Base-by-base conservation (phyloP, 2,329 filamentous ascomycete genomes). In the Gnomoniopsis smithogilvyi region DNA sequence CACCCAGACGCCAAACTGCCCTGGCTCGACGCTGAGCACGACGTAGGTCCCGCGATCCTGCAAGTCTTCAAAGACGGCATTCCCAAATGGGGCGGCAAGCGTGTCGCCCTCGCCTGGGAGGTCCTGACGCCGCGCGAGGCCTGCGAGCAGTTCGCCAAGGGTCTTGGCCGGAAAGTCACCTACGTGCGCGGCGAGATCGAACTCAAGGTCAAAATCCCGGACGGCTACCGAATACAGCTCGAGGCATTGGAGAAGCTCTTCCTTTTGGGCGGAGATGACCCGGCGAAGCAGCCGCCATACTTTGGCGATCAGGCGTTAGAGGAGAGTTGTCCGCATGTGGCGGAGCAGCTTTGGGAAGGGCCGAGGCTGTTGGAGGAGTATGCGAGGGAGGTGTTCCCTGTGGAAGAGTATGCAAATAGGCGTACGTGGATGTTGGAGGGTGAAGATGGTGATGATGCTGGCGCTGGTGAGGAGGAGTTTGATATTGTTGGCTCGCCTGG, bases 51-150 rank as follows among this genome's bases (percentile, higher is more conserved):
- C 1, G 91, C 94, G 2, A 85, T 98, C 50, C 79, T 96, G 58
- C 94, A 98, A 71, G 88, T 98, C 58, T 94, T 98, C 81, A 98
- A 97, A 74, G 93, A 98, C 71, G 94, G 94, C 1, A 83, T 90
- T 6, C 80, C 82, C 64, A 92, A 91, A 73, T 98, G 94, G 93
- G 87, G 88, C n/a, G 80, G 79, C 54, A 78, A 82, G 68, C 78
- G 93, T 60, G 91, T 98, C 63, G 91, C 93, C 17, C 81, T 98
- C 51, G 92, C 94, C 3, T 98, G 96, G 72, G 92, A 96, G 72
- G 89, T 92, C 66, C 81, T 98, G 50, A 91, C 90, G 0, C 95
- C 95, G 0, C 77, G 80, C 33, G 90, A 97, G 78, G 92, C 89
- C 17, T 97, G 93, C 73, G 79, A 83, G 51, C 85, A 87, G 34